Evolutionary conservation across 1,284 basidiomycete genomes (phyloP).

Genomic region (Austropuccinia psidii): DNA sequence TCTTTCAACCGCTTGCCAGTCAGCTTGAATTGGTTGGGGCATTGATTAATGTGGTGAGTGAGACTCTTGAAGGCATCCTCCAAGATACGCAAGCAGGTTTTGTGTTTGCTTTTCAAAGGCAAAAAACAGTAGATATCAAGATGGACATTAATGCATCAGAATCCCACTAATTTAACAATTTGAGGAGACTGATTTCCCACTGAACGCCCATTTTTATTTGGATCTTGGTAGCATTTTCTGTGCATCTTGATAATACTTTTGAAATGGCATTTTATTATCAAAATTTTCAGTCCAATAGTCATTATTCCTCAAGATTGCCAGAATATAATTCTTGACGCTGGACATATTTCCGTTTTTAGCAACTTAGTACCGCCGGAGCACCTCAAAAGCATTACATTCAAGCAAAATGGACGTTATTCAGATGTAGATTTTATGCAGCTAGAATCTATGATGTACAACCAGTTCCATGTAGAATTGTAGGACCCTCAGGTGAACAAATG

Average conservation of each 20-base stretch:
- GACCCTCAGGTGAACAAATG: constrained; percentile 65
- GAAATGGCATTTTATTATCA: background rate
- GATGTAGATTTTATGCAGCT: constrained; percentile 81
- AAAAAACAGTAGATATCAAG: constrained; percentile 90
- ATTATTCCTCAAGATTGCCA: constrained; percentile 86
- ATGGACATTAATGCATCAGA: constrained; percentile 85
- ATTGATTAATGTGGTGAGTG: constrained; percentile 68
- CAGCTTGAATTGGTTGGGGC: constrained; percentile 83
- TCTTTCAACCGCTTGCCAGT: constrained; percentile 88
- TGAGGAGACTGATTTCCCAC: too few relatives aligned
- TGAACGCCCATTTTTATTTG: too few relatives aligned
- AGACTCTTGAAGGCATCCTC: constrained; percentile 85
- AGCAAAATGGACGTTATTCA: constrained; percentile 75
- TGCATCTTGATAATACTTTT: background rate
- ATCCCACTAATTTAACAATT: too few relatives aligned
- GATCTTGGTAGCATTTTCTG: too few relatives aligned
- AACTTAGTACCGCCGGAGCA: constrained; percentile 77
- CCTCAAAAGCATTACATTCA: constrained; percentile 70
- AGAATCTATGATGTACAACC: constrained; percentile 95
- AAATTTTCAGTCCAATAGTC: constrained; percentile 65
- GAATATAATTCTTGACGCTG: constrained; percentile 88
- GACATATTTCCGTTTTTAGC: constrained; percentile 89
- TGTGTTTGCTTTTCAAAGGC: constrained; percentile 85
- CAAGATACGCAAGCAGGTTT: constrained; percentile 91
- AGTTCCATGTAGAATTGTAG: constrained; percentile 72